Evolutionary conservation across 2,329 filamentous ascomycete genomes (phyloP).

Genomic region (Colletotrichum karsti): DNA sequence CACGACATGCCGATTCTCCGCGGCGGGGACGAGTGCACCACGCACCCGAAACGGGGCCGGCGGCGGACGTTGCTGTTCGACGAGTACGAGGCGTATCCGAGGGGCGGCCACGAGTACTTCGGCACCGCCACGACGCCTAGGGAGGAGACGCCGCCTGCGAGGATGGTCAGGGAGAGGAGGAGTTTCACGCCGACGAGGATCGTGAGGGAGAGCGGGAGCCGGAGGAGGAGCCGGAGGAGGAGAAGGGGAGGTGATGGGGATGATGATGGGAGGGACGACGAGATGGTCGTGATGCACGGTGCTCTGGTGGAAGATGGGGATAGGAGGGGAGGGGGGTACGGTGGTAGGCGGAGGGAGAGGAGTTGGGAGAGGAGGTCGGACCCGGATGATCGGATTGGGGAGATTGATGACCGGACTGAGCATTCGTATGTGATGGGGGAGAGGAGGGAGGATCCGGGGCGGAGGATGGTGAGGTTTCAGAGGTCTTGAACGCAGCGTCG

Average conservation of each 20-base stretch:
- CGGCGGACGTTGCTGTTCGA: neutral
- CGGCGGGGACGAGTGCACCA: neutral
- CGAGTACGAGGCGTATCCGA: neutral
- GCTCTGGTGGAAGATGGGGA: neutral
- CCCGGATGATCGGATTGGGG: slow-evolving; percentile 1
- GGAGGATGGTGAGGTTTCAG: neutral
- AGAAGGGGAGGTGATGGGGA: neutral
- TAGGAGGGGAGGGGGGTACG: neutral
- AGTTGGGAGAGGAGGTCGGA: slow-evolving; percentile 17
- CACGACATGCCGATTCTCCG: no score
- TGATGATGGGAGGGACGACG: neutral
- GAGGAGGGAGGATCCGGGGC: neutral
- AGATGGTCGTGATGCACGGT: neutral
- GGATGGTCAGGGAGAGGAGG: neutral
- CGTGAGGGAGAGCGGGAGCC: neutral
- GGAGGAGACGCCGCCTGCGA: neutral
- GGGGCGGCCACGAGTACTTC: no score
- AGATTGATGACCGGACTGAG: slow-evolving; percentile 8
- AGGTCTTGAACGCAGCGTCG: neutral
- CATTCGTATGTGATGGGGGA: slow-evolving; percentile 6
- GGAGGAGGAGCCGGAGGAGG: neutral
- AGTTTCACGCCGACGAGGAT: neutral
- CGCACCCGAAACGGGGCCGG: neutral
- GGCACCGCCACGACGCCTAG: neutral
- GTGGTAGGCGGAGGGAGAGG: neutral